A percentile compares a stretch with the other conserved stretches of the same genome.
Conservation (phyloP, 148 eudicot species). For the Rheum nobile region DNA sequence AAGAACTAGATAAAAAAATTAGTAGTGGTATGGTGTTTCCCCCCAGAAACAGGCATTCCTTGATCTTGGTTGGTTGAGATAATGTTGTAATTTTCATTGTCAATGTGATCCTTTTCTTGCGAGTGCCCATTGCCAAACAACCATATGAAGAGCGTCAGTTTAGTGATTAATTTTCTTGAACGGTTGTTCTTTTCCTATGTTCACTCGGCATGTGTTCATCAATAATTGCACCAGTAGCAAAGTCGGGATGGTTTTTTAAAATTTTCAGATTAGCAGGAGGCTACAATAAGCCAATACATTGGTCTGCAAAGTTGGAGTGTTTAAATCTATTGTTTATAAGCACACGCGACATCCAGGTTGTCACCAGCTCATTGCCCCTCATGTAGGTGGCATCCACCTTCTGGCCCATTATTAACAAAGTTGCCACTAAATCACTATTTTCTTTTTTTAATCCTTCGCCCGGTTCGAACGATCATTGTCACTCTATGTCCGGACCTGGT, state of each 20-base stretch:
- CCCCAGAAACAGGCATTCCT: background rate
- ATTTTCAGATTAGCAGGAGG: background rate
- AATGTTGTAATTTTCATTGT: background rate
- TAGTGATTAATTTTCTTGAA: background rate
- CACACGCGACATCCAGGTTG: no score
- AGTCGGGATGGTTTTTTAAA: background rate
- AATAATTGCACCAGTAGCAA: background rate
- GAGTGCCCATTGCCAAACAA: background rate
- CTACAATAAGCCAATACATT: background rate
- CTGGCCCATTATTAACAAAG: background rate
- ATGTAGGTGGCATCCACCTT: background rate
- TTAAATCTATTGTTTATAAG: no score
- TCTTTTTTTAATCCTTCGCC: no score
- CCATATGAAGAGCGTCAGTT: background rate
- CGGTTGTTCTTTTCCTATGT: background rate
- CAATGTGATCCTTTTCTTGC: background rate
- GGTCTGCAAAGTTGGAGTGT: no score
- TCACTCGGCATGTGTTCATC: background rate
- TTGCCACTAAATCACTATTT: background rate
- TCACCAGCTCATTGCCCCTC: no score
- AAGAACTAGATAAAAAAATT: background rate
- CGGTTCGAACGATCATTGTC: no score
- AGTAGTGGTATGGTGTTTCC: background rate
- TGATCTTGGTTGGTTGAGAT: background rate
- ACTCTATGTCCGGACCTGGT: no score